These are phyloP conservation scores for Sphaerobolus stellatus DNA, from an alignment of 1,284 basidiomycete genomes.

Conservation along the genomic window DNA sequence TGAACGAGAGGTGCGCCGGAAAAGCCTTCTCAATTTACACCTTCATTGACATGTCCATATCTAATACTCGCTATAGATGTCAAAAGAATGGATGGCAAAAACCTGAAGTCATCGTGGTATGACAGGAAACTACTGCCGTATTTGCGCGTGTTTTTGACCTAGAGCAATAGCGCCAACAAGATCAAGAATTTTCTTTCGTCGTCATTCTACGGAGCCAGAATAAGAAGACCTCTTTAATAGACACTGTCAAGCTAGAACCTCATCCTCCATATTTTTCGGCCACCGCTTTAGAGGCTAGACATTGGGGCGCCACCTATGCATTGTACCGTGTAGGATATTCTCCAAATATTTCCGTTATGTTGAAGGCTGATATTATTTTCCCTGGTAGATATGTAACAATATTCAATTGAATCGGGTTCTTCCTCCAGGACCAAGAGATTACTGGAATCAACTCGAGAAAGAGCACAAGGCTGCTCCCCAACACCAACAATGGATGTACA, in stretches of 20 bases:
- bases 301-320: constrained; percentile 87
- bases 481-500: constrained; percentile 83
- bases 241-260: constrained; percentile 72
- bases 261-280: constrained; percentile 63
- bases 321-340: constrained; percentile 71
- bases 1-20: constrained; percentile 65
- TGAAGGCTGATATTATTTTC: neutral
- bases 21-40: neutral
- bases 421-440: constrained; percentile 80
- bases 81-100: constrained; percentile 87
- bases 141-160: constrained; percentile 18
- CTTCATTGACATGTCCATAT: neutral
- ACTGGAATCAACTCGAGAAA: constrained; percentile 75
- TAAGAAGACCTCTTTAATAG: constrained; percentile 68
- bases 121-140: constrained; percentile 20
- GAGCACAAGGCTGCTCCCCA: constrained; percentile 69
- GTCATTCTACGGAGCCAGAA: constrained; percentile 64
- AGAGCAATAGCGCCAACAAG: constrained; percentile 43
- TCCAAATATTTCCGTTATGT: neutral
- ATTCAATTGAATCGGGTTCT: constrained; percentile 75
- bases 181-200: constrained; percentile 56
- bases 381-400: constrained; percentile 72
- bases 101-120: constrained; percentile 69
- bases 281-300: constrained; percentile 72
- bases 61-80: constrained; percentile 49